phyloP scores from a whole-genome alignment of 305 asterid genomes.

The Plantago coronopus region DNA sequence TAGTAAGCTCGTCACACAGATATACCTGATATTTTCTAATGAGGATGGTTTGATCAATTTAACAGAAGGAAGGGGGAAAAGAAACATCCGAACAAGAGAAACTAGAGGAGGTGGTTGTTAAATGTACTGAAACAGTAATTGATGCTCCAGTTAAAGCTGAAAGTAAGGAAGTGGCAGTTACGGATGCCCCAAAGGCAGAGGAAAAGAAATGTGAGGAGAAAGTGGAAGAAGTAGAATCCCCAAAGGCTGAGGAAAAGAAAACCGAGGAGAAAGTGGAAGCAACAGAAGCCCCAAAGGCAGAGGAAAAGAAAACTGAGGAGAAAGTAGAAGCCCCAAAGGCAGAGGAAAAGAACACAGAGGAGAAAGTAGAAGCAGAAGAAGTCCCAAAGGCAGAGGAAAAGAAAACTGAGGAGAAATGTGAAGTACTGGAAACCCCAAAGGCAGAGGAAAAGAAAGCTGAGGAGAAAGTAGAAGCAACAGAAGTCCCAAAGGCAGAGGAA shows the following conservation, averaged over 20 bases:
- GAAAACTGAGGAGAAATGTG: background rate
- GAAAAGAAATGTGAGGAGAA: constrained; percentile 5
- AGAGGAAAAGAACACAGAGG: constrained; percentile 1
- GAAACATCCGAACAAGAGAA: constrained; percentile 20
- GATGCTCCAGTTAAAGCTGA: background rate
- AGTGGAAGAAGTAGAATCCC: background rate
- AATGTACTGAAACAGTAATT: background rate
- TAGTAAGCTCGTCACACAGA: background rate
- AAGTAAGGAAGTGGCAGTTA: background rate
- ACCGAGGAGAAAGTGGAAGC: background rate
- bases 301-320: background rate
- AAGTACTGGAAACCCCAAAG: too few species aligned
- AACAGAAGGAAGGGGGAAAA: constrained; percentile 28
- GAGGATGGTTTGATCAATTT: background rate
- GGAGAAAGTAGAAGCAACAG: constrained; percentile 7
- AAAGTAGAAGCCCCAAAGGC: constrained; percentile 3
- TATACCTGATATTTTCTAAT: background rate
- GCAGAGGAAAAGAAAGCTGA: background rate
- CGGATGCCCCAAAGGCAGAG: background rate
- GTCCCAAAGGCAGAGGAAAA: background rate
- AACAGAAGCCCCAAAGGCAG: background rate
- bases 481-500: constrained; percentile 11
- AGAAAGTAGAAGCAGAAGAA: background rate
- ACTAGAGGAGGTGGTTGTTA: constrained; percentile 16
- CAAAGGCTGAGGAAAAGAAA: constrained; percentile 8